phyloP scores from a whole-genome alignment of 2,329 filamentous ascomycete genomes.

The Fusarium sp. region DNA sequence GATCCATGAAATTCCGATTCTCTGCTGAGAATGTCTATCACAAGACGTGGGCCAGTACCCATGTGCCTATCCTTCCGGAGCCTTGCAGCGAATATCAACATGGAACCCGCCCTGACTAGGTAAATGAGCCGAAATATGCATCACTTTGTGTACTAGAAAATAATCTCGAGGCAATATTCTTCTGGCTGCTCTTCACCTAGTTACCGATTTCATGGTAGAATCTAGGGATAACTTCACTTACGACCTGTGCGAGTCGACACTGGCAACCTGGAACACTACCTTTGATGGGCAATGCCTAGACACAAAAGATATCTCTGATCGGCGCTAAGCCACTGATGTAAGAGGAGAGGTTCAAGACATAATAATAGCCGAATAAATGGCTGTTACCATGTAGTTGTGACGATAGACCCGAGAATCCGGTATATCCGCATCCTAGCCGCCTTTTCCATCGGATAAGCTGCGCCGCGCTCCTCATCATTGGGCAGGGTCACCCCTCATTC shows the following conservation, averaged over 20 bases:
- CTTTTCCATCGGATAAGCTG: slow-evolving; percentile 1
- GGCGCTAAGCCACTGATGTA: neutral
- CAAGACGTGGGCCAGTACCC: neutral
- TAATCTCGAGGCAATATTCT: neutral
- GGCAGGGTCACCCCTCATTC: neutral
- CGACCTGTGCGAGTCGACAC: no score
- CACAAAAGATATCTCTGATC: neutral
- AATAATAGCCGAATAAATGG: neutral
- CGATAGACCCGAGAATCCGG: neutral
- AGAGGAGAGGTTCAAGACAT: no score
- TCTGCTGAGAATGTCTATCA: neutral
- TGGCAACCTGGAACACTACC: no score
- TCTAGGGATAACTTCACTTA: no score
- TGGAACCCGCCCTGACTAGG: neutral
- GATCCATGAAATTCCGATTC: neutral
- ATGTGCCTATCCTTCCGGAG: neutral
- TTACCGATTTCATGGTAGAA: no score
- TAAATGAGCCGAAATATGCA: neutral
- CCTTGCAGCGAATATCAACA: neutral
- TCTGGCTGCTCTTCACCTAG: no score
- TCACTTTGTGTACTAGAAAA: neutral
- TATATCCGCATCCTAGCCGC: neutral
- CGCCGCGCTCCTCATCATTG: neutral
- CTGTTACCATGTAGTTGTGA: neutral
- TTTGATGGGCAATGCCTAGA: neutral